Evolutionary conservation across 352 stramenopile species (phyloP), one percentile per base, ranked within the genome.

Genomic region (Phytophthora pini): DNA sequence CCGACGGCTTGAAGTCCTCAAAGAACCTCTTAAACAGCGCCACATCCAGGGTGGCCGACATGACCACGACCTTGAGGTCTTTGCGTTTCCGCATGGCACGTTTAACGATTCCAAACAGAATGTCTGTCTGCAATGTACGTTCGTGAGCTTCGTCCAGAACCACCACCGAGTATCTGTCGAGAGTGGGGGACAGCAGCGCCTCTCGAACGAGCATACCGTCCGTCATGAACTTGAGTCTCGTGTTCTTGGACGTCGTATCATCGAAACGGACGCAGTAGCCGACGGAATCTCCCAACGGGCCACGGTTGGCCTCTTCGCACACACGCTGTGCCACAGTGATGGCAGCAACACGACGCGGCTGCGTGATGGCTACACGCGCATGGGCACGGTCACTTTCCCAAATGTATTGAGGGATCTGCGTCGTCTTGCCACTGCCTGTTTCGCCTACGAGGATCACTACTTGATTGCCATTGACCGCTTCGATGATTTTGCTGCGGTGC

Each of bases 31-130:
- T 70, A 76, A 99, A 99, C 5, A 97, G 85, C 49, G 83, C 72
- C 27, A 98, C 89, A 62, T 99, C 93, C 24, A 99, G 77, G 32
- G 97, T 99, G 40, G 97, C 98, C n/a, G 94, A 99, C 96, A 99
- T 99, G 59, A 99, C 94, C 26, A 99, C 88, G 10, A 99, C 87
- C 58, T 93, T 95, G n/a, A 99, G 77, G 56, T 95, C 80, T 39
- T 78, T 86, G 34, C 89, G 83, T 61, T 87, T 89, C 39, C 87
- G 69, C 71, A 95, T 75, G 20, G 90, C 91, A 15, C 79, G 84
- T 76, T 94, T 93, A 46, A 94, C 81, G 63, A 98, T 93, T 6
- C 84, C 77, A 62, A 93, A 93, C 36, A 98, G 70, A 56, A 98
- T 97, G 66, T 96, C 88, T n/a, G 87, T 96, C 75, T 96, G 77